phyloP scores from a whole-genome alignment of 345 rosid species.

The Litchi chinensis region DNA sequence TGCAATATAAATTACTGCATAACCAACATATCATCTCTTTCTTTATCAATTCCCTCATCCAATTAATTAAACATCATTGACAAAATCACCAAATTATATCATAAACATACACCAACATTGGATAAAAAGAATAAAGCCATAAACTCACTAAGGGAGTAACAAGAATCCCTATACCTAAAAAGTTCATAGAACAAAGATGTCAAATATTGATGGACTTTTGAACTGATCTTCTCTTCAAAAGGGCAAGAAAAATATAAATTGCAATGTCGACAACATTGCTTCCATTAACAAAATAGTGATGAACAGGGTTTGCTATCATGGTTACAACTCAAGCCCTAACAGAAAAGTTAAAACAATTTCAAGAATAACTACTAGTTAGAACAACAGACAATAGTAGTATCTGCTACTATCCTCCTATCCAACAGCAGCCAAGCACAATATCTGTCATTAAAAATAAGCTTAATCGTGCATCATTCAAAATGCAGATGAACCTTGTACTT shows the following conservation, averaged over 20 bases:
- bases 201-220: background rate
- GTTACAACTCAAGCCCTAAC: background rate
- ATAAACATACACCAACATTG: background rate
- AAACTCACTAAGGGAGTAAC: background rate
- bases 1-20: background rate
- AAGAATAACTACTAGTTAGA: background rate
- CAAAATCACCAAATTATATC: conserved; percentile 1
- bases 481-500: background rate
- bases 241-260: background rate
- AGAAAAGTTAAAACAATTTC: background rate
- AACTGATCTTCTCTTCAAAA: background rate
- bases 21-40: background rate
- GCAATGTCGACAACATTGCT: background rate
- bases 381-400: background rate
- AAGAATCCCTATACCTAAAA: background rate
- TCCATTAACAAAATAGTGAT: background rate
- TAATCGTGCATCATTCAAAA: background rate
- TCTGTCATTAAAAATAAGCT: background rate
- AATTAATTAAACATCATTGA: background rate
- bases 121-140: background rate
- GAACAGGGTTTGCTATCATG: background rate
- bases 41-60: background rate
- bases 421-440: background rate
- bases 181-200: background rate
- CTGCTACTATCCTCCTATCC: background rate